phyloP scores from a whole-genome alignment of 108 stramenopile genomes.

The Skeletonema menzelii region DNA sequence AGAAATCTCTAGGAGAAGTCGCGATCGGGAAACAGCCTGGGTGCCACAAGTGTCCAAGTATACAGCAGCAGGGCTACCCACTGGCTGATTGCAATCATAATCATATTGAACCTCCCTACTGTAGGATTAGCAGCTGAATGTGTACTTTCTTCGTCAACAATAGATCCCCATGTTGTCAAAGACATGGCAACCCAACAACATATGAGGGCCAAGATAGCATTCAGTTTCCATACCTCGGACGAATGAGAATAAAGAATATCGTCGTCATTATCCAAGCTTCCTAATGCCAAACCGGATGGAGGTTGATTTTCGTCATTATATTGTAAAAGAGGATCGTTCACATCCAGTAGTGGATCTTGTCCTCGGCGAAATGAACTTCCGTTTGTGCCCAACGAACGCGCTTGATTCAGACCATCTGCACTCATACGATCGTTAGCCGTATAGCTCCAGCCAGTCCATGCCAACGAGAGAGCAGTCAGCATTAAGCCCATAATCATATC shows the following conservation, averaged over 20 bases:
- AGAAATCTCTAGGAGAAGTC: constrained; percentile 85
- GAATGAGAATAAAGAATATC: constrained; percentile 25
- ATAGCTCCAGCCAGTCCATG: constrained; percentile 83
- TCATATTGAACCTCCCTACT: constrained; percentile 87
- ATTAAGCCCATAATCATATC: constrained; percentile 77
- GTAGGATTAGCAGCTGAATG: constrained; percentile 83
- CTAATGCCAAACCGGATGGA: constrained; percentile 64
- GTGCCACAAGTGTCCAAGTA: constrained; percentile 90
- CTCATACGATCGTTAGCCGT: constrained; percentile 57
- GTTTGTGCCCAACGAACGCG: constrained; percentile 23
- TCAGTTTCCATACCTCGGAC: constrained; percentile 85
- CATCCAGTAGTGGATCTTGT: constrained; percentile 51
- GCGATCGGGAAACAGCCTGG: constrained; percentile 84
- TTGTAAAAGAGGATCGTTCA: constrained; percentile 80
- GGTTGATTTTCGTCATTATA: constrained; percentile 55
- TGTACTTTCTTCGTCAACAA: constrained; percentile 29
- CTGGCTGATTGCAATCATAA: constrained; percentile 85
- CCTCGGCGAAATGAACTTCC: constrained; percentile 28
- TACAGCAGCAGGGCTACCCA: constrained; percentile 87
- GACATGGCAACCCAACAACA: constrained; percentile 89
- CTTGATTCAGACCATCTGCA: constrained; percentile 42
- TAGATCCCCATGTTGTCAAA: constrained; percentile 92
- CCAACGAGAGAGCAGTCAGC: constrained; percentile 76
- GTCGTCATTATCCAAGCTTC: constrained; percentile 16
- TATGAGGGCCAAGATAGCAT: constrained; percentile 80